Evolutionary conservation across 2,329 filamentous ascomycete genomes (phyloP), one percentile per base, ranked within the genome.

Genomic region (Magnaporthales sp.): DNA sequence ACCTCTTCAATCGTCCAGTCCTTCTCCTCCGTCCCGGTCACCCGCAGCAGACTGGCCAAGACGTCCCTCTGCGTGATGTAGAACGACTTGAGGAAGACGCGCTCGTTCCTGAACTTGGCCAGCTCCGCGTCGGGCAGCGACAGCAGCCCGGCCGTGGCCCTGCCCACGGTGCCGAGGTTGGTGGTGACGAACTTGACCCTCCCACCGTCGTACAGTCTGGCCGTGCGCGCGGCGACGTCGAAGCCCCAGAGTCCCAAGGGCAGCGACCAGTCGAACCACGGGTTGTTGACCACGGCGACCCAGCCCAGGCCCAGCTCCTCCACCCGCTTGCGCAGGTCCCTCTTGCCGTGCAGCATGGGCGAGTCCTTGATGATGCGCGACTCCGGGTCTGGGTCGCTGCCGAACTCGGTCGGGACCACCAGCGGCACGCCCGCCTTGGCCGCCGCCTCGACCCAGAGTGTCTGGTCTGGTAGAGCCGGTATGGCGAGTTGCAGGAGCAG

Each of bases 1-100:
- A 65, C 46, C 46, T 30, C 46, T n/a, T 65, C 77, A 66, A 91
- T 80, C 2, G 73, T 80, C 89, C 89, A 91, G 71, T 90, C 88
- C 0, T 74, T 75, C 54, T 88, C 84, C 1, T 76, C 83, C 0
- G 83, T 86, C 0, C 82, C 82, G 0, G 84, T 83, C 4, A 87
- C 87, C 0, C 83, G 82, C 71, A 87, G 80, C 13, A 88, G 75
- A n/a, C 81, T 83, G 54, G 83, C 82, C 66, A 91, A 80, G 78
- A 91, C 90, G 10, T 91, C 88, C 11, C 80, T 80, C 74, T 91
- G 89, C 67, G 76, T 85, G 68, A 87, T 70, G 11, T 77, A 73
- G 76, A 89, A 91, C 68, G 84, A 87, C 8, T 78, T 80, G 11
- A 88, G 70, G 70, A 81, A 85, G 1, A 89, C 72, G 0, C 56